Percentiles rank a stretch among this genome's conserved stretches.
Evolutionary conservation across 768 basidiomycete species (phyloP).

Genomic region (Leccinum sublutescens): DNA sequence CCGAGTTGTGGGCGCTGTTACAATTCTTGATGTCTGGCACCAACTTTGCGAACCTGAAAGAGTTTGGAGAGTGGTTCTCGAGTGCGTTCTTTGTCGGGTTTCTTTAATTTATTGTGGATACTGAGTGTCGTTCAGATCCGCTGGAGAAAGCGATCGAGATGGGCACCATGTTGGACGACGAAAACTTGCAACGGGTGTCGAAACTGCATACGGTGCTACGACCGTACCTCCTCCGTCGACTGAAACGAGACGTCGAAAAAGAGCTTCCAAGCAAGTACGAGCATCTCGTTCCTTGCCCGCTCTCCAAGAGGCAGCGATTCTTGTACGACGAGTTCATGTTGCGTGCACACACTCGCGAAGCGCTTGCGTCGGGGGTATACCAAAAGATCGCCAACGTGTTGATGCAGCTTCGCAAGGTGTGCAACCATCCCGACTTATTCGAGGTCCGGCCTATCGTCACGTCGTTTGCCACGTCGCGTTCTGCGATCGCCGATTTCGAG

Average conservation of each 20-base stretch:
- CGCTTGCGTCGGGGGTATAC: slow-evolving; percentile 81
- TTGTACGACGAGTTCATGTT: slow-evolving; percentile 97
- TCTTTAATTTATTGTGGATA: neutral
- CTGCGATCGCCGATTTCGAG: slow-evolving; percentile 74
- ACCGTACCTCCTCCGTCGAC: slow-evolving; percentile 91
- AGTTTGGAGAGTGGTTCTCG: slow-evolving; percentile 96
- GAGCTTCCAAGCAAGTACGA: slow-evolving; percentile 93
- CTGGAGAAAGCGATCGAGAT: slow-evolving; percentile 92
- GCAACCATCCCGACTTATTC: slow-evolving; percentile 92
- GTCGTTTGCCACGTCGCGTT: slow-evolving; percentile 72
- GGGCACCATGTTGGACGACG: slow-evolving; percentile 72
- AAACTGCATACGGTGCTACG: slow-evolving; percentile 95
- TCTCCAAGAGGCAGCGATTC: slow-evolving; percentile 92
- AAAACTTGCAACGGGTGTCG: slow-evolving; percentile 78
- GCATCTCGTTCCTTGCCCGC: slow-evolving; percentile 81
- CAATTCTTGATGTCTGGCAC: slow-evolving; percentile 92
- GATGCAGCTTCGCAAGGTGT: slow-evolving; percentile 97
- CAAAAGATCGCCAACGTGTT: slow-evolving; percentile 91
- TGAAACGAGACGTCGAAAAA: slow-evolving; percentile 97
- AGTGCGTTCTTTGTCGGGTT: slow-evolving; percentile 52
- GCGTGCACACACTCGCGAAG: slow-evolving; percentile 77
- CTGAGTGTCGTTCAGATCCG: slow-evolving; percentile 60
- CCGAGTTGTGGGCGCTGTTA: slow-evolving; percentile 92
- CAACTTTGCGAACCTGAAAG: slow-evolving; percentile 87
- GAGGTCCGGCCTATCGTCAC: slow-evolving; percentile 83